Evolutionary conservation across 352 stramenopile species (phyloP).

Genomic region (Pythium insidiosum): DNA sequence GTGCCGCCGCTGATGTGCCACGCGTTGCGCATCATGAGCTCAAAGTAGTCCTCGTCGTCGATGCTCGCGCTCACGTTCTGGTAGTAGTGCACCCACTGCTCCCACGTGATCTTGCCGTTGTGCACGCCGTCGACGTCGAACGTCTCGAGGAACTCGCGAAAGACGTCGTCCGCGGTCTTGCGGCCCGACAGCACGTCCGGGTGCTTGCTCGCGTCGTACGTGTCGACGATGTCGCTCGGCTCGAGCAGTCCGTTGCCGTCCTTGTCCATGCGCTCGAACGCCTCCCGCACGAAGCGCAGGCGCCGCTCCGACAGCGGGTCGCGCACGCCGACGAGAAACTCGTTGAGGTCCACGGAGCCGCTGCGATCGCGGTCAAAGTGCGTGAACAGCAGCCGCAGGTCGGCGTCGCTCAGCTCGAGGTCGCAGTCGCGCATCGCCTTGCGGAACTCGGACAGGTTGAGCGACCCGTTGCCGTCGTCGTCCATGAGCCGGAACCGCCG

Average conservation of each 20-base stretch:
- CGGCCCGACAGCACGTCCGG: slow-evolving; percentile 74
- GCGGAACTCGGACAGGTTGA: slow-evolving; percentile 75
- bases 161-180: slow-evolving; percentile 70
- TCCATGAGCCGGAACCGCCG: slow-evolving; percentile 72
- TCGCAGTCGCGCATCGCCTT: slow-evolving; percentile 46
- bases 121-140: slow-evolving; percentile 50
- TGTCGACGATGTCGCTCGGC: slow-evolving; percentile 51
- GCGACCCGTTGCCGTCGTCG: slow-evolving; percentile 52
- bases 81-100: slow-evolving; percentile 84
- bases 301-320: slow-evolving; percentile 77
- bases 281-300: slow-evolving; percentile 71
- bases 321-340: slow-evolving; percentile 80
- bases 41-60: slow-evolving; percentile 91
- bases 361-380: slow-evolving; percentile 84
- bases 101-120: slow-evolving; percentile 49
- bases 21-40: slow-evolving; percentile 88
- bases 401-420: slow-evolving; percentile 28
- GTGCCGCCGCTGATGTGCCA: slow-evolving; percentile 54
- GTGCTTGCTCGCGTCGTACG: slow-evolving; percentile 80
- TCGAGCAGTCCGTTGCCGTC: slow-evolving; percentile 68
- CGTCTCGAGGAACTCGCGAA: slow-evolving; percentile 78
- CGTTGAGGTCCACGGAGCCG: slow-evolving; percentile 69
- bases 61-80: slow-evolving; percentile 81
- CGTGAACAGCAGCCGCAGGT: slow-evolving; percentile 63
- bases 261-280: slow-evolving; percentile 84